Evolutionary conservation across 768 basidiomycete species (phyloP).

Genomic region (Kwoniella mangroviensis): DNA sequence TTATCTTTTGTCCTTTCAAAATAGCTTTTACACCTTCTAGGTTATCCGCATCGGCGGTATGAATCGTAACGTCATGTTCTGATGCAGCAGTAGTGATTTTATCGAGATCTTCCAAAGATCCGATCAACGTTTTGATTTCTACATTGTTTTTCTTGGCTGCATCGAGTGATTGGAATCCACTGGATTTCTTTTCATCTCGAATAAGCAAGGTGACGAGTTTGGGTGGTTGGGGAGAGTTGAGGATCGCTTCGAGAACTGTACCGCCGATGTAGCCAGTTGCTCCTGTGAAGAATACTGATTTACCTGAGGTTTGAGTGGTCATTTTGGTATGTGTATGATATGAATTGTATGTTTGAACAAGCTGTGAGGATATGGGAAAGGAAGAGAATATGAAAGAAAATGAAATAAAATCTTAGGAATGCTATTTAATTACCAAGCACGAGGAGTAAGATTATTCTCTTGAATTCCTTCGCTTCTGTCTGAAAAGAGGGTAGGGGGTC

Average conservation of each 20-base stretch:
- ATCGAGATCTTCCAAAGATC: conserved; percentile 47
- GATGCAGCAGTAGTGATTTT: conserved; percentile 41
- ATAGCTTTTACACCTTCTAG: conserved; percentile 44
- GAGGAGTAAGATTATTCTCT: not conserved
- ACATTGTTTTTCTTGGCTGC: conserved; percentile 27
- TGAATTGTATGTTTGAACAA: not conserved
- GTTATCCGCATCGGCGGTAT: conserved; percentile 53
- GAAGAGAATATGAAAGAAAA: conserved; percentile 2
- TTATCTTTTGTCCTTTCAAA: conserved; percentile 46
- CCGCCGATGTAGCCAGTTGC: conserved; percentile 30
- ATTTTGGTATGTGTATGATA: not conserved
- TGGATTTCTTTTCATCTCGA: conserved; percentile 42
- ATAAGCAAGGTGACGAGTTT: conserved; percentile 43
- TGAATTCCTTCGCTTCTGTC: not conserved
- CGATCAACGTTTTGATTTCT: conserved; percentile 39
- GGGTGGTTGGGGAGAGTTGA: conserved; percentile 33
- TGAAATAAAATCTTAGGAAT: not conserved
- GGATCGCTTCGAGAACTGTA: conserved; percentile 15
- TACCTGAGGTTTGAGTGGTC: conserved; percentile 22
- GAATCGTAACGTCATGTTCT: conserved; percentile 49
- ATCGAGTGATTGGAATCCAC: conserved; percentile 35
- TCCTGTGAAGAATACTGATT: conserved; percentile 30
- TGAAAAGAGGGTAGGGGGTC: too few relatives aligned
- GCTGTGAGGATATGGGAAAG: not conserved
- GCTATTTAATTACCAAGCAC: not conserved